Evolutionary conservation across 495 filamentous ascomycete species (phyloP).

Genomic region (Penicillium atrosanguineum): DNA sequence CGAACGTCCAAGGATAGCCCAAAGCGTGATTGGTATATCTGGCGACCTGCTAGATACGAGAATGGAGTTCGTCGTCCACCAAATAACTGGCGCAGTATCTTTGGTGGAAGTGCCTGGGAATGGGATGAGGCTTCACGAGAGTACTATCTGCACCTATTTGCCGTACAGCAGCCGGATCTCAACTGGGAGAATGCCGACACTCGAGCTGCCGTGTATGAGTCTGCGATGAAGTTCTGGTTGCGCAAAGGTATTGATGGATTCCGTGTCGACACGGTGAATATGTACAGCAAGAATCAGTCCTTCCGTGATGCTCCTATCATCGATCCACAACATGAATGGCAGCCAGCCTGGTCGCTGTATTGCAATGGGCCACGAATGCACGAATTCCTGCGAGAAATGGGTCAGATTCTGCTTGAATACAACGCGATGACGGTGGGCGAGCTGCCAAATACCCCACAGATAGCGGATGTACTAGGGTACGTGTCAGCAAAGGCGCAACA

Average conservation of each 20-base stretch:
- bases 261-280: conserved; percentile 56
- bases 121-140: conserved; percentile 51
- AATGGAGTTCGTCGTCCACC: conserved; percentile 53
- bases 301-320: conserved; percentile 45
- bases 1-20: conserved; percentile 41
- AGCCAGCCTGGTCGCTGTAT: conserved; percentile 45
- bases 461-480: conserved; percentile 44
- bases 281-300: conserved; percentile 46
- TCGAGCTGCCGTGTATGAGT: conserved; percentile 47
- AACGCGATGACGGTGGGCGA: conserved; percentile 52
- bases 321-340: conserved; percentile 35
- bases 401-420: conserved; percentile 43
- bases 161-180: conserved; percentile 51
- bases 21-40: conserved; percentile 62
- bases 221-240: conserved; percentile 53
- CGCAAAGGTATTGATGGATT: conserved; percentile 52
- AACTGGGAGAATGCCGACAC: conserved; percentile 54
- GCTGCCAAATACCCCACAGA: conserved; percentile 41
- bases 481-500: conserved; percentile 42
- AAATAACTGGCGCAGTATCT: conserved; percentile 57
- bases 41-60: conserved; percentile 47
- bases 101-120: conserved; percentile 54
- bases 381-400: conserved; percentile 50
- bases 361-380: conserved; percentile 59
- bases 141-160: conserved; percentile 55